Evolutionary conservation across 805 yeast genomes (phyloP), one percentile per base, ranked within the genome.

Genomic region (Lipomyces starkeyi): DNA sequence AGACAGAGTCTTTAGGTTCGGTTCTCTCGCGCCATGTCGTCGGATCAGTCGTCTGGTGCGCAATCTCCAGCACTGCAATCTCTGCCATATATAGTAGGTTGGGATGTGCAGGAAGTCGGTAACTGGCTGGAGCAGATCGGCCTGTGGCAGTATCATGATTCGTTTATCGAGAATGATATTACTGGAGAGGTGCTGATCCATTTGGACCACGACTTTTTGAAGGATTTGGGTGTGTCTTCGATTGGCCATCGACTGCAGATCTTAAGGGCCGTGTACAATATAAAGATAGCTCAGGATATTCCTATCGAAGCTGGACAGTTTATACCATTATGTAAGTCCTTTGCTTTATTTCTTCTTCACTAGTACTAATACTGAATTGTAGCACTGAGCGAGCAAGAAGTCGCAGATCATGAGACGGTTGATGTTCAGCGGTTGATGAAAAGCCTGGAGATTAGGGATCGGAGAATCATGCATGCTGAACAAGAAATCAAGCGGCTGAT

Each of bases 131-230:
- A 49, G 7, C 59, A 25, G 22, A 64, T 70, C 49, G 72, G 72
- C 6, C 47, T 68, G 40, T n/a, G 62, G 53, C 65, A 69, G 62
- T 68, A 70, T 40, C 22, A 25, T 1, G 63, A 29, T 2, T 43
- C 65, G 27, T 70, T 68, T 29, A 78, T 82, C 32, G 83, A 81
- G 2, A 85, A 91, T 77, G 87, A 87, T 72, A 85, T 91, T 61
- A 87, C 89, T 2, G 97, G 97, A 1, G 85, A 89, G 37, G 83
- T 90, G 3, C 79, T 94, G 62, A 87, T 91, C 1, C 88, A 86
- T 69, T 80, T 93, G 61, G 86, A 87, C 40, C 85, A 90, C 13
- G 86, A 84, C 8, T 95, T 92, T 75, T 84, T 93, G 57, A 81
- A 83, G 68, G 97, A 93, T 63, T 79, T 94, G 74, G 96, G 93